These are phyloP conservation scores for Pinus tabuliformis DNA, from an alignment of 75 land plant species.

Conservation along the genomic window DNA sequence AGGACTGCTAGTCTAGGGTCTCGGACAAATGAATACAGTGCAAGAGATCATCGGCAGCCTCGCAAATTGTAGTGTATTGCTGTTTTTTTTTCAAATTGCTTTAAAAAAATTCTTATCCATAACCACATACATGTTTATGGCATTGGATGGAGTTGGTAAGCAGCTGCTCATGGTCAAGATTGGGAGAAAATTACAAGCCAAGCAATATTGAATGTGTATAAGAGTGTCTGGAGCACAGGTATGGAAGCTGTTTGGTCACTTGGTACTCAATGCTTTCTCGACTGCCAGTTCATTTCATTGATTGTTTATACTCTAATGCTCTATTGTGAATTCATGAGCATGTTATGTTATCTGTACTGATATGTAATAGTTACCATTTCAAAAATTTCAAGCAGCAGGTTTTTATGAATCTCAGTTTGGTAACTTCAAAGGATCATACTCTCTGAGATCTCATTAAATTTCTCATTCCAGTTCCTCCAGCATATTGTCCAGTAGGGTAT, in stretches of 20 bases:
- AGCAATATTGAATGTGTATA: neutral
- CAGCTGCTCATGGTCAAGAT: neutral
- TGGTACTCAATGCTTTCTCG: neutral
- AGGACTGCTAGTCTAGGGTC: conserved; percentile 91
- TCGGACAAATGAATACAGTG: conserved; percentile 35
- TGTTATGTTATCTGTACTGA: neutral
- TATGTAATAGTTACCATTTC: neutral
- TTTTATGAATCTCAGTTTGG: neutral
- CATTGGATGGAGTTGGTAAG: neutral
- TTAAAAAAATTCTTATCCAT: neutral
- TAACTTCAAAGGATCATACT: neutral
- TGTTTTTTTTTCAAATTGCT: neutral
- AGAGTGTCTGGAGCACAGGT: neutral
- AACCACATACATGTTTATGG: neutral
- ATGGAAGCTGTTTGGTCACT: neutral
- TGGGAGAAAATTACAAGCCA: neutral
- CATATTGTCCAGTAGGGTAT: neutral
- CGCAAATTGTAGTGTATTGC: conserved; percentile 17
- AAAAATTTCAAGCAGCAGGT: neutral
- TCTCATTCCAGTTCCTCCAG: conserved; percentile 3
- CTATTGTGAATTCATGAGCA: neutral
- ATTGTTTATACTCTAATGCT: neutral
- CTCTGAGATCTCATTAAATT: neutral
- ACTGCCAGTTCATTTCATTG: conserved; percentile 1
- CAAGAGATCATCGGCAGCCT: conserved; percentile 18